Percentiles rank a stretch among this genome's conserved stretches.
Conservation (phyloP, 176 grass and related monocot genomes). For the Oryza punctata region DNA sequence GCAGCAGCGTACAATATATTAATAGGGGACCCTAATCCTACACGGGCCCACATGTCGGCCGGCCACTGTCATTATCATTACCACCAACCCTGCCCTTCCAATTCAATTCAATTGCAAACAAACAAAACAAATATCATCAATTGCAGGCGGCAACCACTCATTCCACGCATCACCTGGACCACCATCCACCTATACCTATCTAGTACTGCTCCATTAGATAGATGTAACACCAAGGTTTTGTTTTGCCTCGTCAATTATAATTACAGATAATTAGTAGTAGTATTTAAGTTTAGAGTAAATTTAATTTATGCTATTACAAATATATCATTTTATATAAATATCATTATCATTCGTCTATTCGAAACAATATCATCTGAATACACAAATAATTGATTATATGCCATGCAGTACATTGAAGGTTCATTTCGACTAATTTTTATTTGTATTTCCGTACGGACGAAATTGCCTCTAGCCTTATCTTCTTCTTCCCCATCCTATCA, state of each 20-base stretch:
- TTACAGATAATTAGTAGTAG: no score
- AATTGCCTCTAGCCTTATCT: no score
- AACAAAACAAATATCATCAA: not conserved
- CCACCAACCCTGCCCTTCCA: slow-evolving; percentile 5
- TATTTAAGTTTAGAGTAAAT: no score
- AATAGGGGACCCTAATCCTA: not conserved
- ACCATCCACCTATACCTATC: not conserved
- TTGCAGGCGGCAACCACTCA: not conserved
- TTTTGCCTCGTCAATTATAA: not conserved
- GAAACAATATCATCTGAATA: no score
- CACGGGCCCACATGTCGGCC: slow-evolving; percentile 13
- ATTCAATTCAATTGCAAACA: slow-evolving; percentile 14
- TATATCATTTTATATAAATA: no score
- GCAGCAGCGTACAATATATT: not conserved
- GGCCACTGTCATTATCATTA: not conserved
- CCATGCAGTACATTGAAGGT: no score
- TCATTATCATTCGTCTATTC: no score
- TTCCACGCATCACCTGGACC: not conserved
- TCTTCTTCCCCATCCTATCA: no score
- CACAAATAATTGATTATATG: no score
- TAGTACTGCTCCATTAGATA: not conserved
- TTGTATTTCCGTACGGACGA: no score
- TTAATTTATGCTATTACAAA: no score
- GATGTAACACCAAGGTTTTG: not conserved
- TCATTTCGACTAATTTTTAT: no score